Evolutionary conservation across 768 basidiomycete genomes (phyloP).

Genomic region (Lentinula detonsa): DNA sequence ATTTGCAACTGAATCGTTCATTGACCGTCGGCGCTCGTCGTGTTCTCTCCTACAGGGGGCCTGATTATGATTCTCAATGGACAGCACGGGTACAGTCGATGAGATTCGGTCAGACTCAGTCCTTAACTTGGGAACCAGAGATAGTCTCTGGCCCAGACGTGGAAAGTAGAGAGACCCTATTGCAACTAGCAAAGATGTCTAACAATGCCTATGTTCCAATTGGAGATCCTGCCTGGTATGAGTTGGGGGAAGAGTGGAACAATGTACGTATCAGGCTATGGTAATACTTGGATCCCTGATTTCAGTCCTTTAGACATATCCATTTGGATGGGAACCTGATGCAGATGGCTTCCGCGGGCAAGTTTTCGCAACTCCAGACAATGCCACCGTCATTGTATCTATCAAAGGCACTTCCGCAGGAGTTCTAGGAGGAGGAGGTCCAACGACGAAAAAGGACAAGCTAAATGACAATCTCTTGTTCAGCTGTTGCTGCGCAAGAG

Average conservation of each 20-base stretch:
- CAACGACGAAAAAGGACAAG: slow-evolving; percentile 89
- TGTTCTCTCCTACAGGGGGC: slow-evolving; percentile 35
- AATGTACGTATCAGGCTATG: slow-evolving; percentile 25
- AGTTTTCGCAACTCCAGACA: slow-evolving; percentile 80
- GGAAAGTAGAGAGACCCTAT: slow-evolving; percentile 66
- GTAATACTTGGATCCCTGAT: background rate
- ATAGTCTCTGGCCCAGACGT: slow-evolving; percentile 73
- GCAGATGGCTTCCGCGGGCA: slow-evolving; percentile 87
- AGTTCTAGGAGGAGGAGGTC: slow-evolving; percentile 66
- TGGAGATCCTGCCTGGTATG: slow-evolving; percentile 70
- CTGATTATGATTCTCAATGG: slow-evolving; percentile 38
- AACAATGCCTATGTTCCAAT: slow-evolving; percentile 82
- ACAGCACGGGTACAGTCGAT: slow-evolving; percentile 40
- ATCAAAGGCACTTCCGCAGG: slow-evolving; percentile 94
- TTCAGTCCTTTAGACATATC: slow-evolving; percentile 47
- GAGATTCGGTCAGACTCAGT: slow-evolving; percentile 37
- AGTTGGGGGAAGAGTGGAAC: slow-evolving; percentile 62
- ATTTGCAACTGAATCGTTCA: slow-evolving; percentile 11
- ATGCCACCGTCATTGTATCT: slow-evolving; percentile 77
- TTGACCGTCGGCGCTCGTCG: slow-evolving; percentile 33
- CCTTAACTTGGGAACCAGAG: slow-evolving; percentile 66
- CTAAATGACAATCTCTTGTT: slow-evolving; percentile 91
- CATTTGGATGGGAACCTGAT: slow-evolving; percentile 90
- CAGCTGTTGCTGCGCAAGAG: slow-evolving; percentile 89
- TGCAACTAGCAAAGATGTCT: slow-evolving; percentile 90